These are phyloP conservation scores for Geranium brycei DNA, from an alignment of 345 rosid species.

Conservation along the genomic window DNA sequence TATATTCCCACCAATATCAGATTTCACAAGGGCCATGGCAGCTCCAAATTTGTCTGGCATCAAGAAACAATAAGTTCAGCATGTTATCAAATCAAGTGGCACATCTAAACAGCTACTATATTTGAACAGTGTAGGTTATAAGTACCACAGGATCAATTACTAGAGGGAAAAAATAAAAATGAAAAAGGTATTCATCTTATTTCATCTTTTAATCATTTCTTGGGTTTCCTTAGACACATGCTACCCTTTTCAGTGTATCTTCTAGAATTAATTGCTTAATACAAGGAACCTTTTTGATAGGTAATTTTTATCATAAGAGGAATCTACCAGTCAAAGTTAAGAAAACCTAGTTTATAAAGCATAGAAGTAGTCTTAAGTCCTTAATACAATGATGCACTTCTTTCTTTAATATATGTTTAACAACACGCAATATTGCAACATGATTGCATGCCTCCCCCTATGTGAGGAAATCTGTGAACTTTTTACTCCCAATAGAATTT, in stretches of 20 bases:
- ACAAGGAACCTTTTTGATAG: no score
- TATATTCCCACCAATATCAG: constrained; percentile 73
- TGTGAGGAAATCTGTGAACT: background rate
- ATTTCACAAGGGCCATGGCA: constrained; percentile 64
- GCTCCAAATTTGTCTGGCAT: constrained; percentile 70
- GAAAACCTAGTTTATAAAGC: background rate
- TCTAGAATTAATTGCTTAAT: background rate
- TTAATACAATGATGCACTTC: background rate
- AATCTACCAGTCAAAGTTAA: no score
- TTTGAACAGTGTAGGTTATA: no score
- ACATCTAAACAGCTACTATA: background rate
- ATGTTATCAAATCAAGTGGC: background rate
- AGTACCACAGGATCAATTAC: no score
- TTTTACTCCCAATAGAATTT: no score
- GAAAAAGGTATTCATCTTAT: background rate
- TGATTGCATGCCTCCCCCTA: background rate
- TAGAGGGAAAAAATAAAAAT: background rate
- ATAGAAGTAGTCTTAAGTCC: background rate
- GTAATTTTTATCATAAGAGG: no score
- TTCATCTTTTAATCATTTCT: background rate
- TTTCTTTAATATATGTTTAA: no score
- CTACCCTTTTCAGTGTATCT: background rate
- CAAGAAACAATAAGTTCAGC: background rate
- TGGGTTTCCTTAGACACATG: background rate
- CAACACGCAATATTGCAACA: background rate